A percentile compares a stretch with the other conserved stretches of the same genome.
These are phyloP conservation scores for Monilinia fructigena DNA, from an alignment of 2,329 filamentous ascomycete genomes.

Conservation along the genomic window DNA sequence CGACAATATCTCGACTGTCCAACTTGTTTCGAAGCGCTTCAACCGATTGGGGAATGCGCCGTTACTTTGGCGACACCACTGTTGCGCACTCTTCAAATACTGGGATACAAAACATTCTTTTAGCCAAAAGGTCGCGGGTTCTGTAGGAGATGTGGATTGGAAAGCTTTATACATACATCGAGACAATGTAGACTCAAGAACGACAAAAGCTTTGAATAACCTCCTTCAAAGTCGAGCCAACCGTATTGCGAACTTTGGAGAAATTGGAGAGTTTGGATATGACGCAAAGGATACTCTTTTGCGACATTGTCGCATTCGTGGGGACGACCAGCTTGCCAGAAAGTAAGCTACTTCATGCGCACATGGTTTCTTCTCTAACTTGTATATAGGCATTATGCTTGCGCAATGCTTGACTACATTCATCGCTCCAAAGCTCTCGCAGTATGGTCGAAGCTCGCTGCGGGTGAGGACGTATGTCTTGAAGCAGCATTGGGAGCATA, in stretches of 20 bases:
- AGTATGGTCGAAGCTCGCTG: slow-evolving; percentile 64
- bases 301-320: slow-evolving; percentile 56
- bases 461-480: slow-evolving; percentile 54
- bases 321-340: slow-evolving; percentile 74
- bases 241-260: slow-evolving; percentile 67
- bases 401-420: slow-evolving; percentile 71
- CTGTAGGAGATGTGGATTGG: slow-evolving; percentile 67
- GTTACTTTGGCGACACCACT: slow-evolving; percentile 78
- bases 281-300: slow-evolving; percentile 86
- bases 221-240: slow-evolving; percentile 70
- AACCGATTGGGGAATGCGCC: slow-evolving; percentile 66
- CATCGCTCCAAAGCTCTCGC: slow-evolving; percentile 77
- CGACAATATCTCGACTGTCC: slow-evolving; percentile 51
- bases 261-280: slow-evolving; percentile 72
- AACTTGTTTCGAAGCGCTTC: slow-evolving; percentile 61
- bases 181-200: slow-evolving; percentile 51
- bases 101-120: slow-evolving; percentile 72
- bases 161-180: slow-evolving; percentile 63
- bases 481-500: slow-evolving; percentile 79
- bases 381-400: slow-evolving; percentile 66
- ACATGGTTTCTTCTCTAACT: slow-evolving; percentile 8
- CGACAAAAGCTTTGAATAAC: slow-evolving; percentile 58
- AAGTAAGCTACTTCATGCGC: slow-evolving; percentile 45
- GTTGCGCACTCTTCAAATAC: slow-evolving; percentile 64
- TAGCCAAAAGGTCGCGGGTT: slow-evolving; percentile 51